phyloP scores from a whole-genome alignment of 148 eudicot species.

The Cornus suecica region DNA sequence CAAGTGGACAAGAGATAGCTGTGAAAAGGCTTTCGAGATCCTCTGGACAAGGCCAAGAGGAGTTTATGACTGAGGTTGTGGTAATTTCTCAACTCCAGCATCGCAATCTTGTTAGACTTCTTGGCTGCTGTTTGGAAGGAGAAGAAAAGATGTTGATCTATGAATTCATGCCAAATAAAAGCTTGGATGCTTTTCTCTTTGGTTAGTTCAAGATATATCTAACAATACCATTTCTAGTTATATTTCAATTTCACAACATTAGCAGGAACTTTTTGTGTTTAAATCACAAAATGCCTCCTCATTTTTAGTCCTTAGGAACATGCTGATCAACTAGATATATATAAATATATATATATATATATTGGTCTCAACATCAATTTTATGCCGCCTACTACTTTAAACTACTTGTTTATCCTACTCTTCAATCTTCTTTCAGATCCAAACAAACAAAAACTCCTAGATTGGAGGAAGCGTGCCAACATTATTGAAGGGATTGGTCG shows the following conservation, averaged over 20 bases:
- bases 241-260: constrained; percentile 19
- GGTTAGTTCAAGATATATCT: background rate
- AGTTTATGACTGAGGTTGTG: background rate
- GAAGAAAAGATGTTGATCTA: background rate
- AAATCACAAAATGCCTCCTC: too few relatives aligned
- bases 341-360: too few relatives aligned
- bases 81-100: background rate
- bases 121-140: background rate
- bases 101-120: background rate
- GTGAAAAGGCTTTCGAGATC: background rate
- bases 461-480: constrained; percentile 45
- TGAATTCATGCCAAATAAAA: background rate
- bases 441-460: constrained; percentile 19
- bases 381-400: background rate
- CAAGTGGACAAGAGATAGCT: background rate
- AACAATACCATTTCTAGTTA: too few relatives aligned
- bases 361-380: background rate
- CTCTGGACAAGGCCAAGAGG: background rate
- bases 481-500: background rate
- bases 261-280: background rate
- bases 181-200: background rate
- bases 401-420: too few relatives aligned
- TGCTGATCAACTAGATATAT: too few relatives aligned
- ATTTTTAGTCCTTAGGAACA: too few relatives aligned
- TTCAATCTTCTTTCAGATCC: constrained; percentile 9